phyloP scores from a whole-genome alignment of 768 basidiomycete species.

The Epithele typhae region DNA sequence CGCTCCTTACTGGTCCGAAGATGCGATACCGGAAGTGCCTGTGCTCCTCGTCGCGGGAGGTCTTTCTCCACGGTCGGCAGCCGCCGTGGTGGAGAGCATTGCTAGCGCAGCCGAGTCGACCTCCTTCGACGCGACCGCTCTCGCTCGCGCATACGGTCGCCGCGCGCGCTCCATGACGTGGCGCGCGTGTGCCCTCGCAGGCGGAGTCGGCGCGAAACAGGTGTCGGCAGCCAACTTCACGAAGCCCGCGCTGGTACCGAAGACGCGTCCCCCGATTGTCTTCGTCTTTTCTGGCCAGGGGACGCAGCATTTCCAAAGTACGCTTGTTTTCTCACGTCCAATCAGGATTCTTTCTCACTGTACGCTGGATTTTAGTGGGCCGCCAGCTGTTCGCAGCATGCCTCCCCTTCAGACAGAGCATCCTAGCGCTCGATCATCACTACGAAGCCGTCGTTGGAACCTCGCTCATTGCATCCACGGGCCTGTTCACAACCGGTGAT shows the following conservation, averaged over 20 bases:
- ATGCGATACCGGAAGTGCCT: neutral
- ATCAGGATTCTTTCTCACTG: conserved; percentile 23
- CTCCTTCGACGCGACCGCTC: too few species aligned
- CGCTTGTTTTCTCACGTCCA: too few species aligned
- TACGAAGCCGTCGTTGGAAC: conserved; percentile 28
- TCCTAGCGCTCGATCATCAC: conserved; percentile 35
- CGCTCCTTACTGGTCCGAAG: neutral
- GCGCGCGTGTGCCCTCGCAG: conserved; percentile 6
- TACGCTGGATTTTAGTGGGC: conserved; percentile 32
- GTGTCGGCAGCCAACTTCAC: neutral
- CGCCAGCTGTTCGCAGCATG: conserved; percentile 31
- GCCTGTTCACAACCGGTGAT: conserved; percentile 31
- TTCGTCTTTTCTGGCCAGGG: conserved; percentile 40
- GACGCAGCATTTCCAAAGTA: conserved; percentile 35
- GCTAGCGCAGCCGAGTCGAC: too few species aligned
- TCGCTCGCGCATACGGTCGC: conserved; percentile 4
- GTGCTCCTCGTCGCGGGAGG: conserved; percentile 6
- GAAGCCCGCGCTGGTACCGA: conserved; percentile 1
- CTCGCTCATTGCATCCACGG: conserved; percentile 33
- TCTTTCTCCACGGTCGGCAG: conserved; percentile 7
- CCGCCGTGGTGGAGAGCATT: neutral
- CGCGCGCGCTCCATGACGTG: conserved; percentile 11
- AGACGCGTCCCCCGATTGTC: conserved; percentile 23
- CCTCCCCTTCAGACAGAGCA: conserved; percentile 34
- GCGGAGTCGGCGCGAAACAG: neutral